phyloP scores from a whole-genome alignment of 2,329 filamentous ascomycete genomes.

The Epichloe gansuensis region DNA sequence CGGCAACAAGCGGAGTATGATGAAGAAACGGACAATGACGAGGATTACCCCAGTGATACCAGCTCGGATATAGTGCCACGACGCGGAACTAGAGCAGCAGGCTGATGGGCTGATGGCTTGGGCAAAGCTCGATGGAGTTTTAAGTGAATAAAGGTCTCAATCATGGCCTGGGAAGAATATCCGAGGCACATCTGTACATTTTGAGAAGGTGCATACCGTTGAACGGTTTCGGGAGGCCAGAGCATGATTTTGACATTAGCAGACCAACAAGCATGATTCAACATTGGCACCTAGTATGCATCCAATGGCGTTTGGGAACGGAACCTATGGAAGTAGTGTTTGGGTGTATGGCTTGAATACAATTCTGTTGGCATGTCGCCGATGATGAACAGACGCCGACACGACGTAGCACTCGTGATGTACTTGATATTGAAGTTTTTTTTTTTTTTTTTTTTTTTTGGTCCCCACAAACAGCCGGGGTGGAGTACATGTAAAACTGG shows the following conservation, averaged over 20 bases:
- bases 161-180: no score
- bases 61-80: conserved; percentile 5
- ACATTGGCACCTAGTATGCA: background rate
- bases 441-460: no score
- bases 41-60: conserved; percentile 7
- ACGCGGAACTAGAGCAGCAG: background rate
- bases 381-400: background rate
- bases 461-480: no score
- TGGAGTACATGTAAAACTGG: no score
- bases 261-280: background rate
- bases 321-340: background rate
- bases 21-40: conserved; percentile 13
- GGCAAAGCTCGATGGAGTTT: conserved; percentile 1
- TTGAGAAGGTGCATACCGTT: background rate
- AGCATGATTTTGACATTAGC: background rate
- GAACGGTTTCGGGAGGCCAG: background rate
- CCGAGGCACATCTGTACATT: no score
- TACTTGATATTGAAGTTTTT: no score
- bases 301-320: background rate
- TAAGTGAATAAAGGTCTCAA: no score
- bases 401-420: background rate
- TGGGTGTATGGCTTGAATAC: background rate
- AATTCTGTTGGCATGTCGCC: background rate
- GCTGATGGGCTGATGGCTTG: background rate
- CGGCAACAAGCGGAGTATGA: conserved; percentile 11